phyloP scores from a whole-genome alignment of 192 early-diverging fungal species.

The Linnemannia hyalina region DNA sequence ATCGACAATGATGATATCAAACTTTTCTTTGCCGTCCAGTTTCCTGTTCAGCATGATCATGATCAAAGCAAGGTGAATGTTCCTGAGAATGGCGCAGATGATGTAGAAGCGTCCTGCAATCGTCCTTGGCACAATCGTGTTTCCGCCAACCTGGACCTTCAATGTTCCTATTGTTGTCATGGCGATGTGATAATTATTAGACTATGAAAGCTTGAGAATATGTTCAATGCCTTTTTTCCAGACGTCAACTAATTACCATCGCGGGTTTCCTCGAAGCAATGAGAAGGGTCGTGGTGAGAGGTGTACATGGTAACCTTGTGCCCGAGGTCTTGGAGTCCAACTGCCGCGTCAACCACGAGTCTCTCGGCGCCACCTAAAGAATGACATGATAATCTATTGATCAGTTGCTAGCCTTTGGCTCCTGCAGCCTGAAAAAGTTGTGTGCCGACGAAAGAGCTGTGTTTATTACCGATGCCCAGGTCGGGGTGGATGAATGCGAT shows the following conservation, averaged over 20 bases:
- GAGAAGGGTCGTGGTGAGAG: conserved; percentile 87
- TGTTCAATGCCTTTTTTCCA: not conserved
- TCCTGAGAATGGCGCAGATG: conserved; percentile 85
- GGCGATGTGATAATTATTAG: not conserved
- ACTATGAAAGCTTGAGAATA: not conserved
- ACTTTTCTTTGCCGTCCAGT: conserved; percentile 57
- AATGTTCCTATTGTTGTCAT: conserved; percentile 73
- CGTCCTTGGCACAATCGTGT: conserved; percentile 78
- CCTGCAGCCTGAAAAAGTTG: no score
- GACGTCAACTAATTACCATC: conserved; percentile 67
- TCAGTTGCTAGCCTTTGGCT: not conserved
- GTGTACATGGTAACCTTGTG: conserved; percentile 89
- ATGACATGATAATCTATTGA: not conserved
- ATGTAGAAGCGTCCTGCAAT: conserved; percentile 83
- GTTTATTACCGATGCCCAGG: conserved; percentile 84
- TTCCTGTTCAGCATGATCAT: conserved; percentile 56
- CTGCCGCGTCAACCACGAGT: conserved; percentile 92
- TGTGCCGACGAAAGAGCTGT: not conserved
- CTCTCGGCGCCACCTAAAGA: conserved; percentile 90
- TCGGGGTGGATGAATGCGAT: conserved; percentile 94
- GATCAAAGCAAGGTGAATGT: conserved; percentile 72
- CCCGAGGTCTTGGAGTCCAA: conserved; percentile 82
- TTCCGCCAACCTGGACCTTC: conserved; percentile 76
- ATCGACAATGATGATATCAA: conserved; percentile 89
- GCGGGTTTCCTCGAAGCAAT: conserved; percentile 93